phyloP scores from a whole-genome alignment of 495 filamentous ascomycete genomes.

The Delitschia confertaspora region DNA sequence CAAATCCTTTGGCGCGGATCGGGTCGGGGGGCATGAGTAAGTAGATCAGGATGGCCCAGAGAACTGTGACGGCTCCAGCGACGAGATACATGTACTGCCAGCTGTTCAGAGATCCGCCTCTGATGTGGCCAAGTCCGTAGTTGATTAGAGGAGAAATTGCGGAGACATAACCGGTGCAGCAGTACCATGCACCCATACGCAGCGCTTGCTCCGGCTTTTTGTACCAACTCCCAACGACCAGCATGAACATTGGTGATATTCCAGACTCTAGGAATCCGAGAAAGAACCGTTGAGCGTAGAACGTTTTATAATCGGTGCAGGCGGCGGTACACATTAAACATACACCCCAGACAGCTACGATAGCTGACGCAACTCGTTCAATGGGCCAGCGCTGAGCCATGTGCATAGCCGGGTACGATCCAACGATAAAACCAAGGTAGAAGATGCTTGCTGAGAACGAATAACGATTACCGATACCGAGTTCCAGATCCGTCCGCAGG shows the following conservation, averaged over 20 bases:
- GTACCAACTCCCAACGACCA: constrained; percentile 41
- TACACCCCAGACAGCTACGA: constrained; percentile 35
- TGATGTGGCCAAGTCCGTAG: constrained; percentile 43
- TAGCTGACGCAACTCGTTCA: constrained; percentile 37
- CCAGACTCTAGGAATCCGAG: constrained; percentile 40
- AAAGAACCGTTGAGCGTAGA: constrained; percentile 43
- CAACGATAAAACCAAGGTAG: constrained; percentile 43
- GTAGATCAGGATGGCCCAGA: constrained; percentile 35
- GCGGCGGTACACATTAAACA: constrained; percentile 36
- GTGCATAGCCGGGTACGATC: constrained; percentile 39
- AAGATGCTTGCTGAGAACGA: constrained; percentile 39
- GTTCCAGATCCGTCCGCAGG: constrained; percentile 32
- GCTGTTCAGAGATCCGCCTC: constrained; percentile 24
- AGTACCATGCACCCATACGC: constrained; percentile 39
- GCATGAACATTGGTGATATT: constrained; percentile 41
- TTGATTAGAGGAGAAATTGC: constrained; percentile 44
- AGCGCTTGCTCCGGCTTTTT: constrained; percentile 41
- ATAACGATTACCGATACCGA: constrained; percentile 36
- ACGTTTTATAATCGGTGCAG: constrained; percentile 33
- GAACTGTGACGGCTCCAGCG: constrained; percentile 43
- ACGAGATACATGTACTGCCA: constrained; percentile 33
- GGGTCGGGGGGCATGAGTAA: constrained; percentile 43
- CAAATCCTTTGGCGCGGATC: constrained; percentile 40
- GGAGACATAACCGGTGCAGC: constrained; percentile 42
- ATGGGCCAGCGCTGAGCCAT: constrained; percentile 41